A percentile compares a stretch with the other conserved stretches of the same genome.
Conservation (phyloP, 352 stramenopile species). For the Phytophthora constricta region DNA sequence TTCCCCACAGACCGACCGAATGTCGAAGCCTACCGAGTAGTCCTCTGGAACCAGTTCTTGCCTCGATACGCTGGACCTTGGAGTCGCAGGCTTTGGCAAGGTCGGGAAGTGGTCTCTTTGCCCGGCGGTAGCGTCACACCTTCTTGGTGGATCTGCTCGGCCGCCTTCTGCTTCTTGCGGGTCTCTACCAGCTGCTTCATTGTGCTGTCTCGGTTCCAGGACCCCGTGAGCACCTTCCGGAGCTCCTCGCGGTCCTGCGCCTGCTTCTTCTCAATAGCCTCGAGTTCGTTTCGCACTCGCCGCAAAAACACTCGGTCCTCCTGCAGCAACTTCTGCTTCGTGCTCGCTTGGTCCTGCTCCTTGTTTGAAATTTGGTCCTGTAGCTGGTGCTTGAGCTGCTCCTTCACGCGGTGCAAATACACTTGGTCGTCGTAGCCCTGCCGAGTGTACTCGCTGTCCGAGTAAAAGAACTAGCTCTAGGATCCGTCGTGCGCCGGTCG, state of each 20-base stretch:
- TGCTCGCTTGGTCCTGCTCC: conserved; percentile 49
- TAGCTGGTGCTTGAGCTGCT: conserved; percentile 64
- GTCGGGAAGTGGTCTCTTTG: conserved; percentile 33
- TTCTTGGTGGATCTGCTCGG: conserved; percentile 48
- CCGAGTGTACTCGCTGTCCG: conserved; percentile 52
- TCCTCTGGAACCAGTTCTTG: conserved; percentile 35
- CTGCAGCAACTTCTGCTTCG: conserved; percentile 49
- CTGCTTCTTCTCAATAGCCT: conserved; percentile 67
- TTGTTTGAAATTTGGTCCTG: conserved; percentile 67
- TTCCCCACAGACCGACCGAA: conserved; percentile 59
- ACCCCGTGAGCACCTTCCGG: conserved; percentile 61
- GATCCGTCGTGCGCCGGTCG: conserved; percentile 42
- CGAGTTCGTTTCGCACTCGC: conserved; percentile 62
- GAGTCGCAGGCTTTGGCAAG: conserved; percentile 37
- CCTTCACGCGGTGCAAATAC: conserved; percentile 46
- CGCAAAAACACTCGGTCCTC: conserved; percentile 68
- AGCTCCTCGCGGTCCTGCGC: conserved; percentile 56
- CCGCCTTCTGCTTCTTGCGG: conserved; percentile 67
- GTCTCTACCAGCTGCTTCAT: conserved; percentile 71
- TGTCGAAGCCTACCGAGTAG: conserved; percentile 80
- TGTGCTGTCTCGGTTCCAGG: conserved; percentile 65
- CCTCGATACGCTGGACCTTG: conserved; percentile 8
- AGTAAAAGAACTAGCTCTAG: conserved; percentile 67
- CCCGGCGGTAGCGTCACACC: neutral
- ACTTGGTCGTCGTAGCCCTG: conserved; percentile 62